phyloP scores from a whole-genome alignment of 345 rosid species.

The Linum lewisii region DNA sequence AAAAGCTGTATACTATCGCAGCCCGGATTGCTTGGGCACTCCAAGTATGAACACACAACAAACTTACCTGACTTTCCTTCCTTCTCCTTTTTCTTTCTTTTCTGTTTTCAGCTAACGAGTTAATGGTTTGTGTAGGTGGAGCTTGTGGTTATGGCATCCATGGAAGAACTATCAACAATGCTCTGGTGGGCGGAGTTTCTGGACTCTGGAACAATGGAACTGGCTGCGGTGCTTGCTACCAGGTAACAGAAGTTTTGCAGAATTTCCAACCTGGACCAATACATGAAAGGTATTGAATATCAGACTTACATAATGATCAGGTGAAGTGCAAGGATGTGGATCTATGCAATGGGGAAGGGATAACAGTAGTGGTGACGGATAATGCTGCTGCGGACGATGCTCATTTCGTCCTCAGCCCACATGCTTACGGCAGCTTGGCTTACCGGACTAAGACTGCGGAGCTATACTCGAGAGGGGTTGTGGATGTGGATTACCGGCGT shows the following conservation, averaged over 20 bases:
- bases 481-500: conserved; percentile 59
- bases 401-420: conserved; percentile 70
- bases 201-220: conserved; percentile 58
- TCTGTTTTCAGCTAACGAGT: background rate
- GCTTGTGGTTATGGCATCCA: conserved; percentile 78
- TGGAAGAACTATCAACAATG: conserved; percentile 65
- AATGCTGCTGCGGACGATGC: conserved; percentile 64
- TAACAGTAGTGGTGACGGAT: conserved; percentile 64
- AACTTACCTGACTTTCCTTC: background rate
- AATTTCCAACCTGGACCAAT: background rate
- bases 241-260: conserved; percentile 27
- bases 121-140: conserved; percentile 36
- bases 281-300: background rate
- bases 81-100: background rate
- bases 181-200: conserved; percentile 72
- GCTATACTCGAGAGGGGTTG: conserved; percentile 63
- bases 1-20: background rate
- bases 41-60: background rate
- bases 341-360: conserved; percentile 53
- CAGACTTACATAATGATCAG: too few species aligned
- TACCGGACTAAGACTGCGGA: conserved; percentile 22
- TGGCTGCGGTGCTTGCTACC: conserved; percentile 94
- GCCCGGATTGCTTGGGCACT: conserved; percentile 8
- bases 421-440: conserved; percentile 52
- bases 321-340: conserved; percentile 59